A percentile compares a stretch with the other conserved stretches of the same genome.
Conservation (phyloP, 2,329 filamentous ascomycete species). For the Leptographium galeiforme region DNA sequence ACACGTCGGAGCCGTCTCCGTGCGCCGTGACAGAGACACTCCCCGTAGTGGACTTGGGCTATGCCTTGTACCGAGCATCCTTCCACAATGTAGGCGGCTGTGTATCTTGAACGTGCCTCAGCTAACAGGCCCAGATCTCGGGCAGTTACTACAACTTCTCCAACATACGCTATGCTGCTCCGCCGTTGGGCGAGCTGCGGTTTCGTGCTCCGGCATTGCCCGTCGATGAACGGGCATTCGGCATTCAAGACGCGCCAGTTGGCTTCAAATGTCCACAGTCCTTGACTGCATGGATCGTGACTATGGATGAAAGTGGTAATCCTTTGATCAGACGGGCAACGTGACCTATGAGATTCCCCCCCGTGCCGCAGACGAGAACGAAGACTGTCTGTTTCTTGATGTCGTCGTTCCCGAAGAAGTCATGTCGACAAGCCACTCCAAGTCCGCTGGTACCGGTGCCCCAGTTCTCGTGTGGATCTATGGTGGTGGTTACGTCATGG, state of each 20-base stretch:
- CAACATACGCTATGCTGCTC: constrained; percentile 1
- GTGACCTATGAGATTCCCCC: constrained; percentile 1
- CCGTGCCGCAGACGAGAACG: neutral
- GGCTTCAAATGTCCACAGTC: constrained; percentile 1
- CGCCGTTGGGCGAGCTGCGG: neutral
- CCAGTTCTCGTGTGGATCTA: constrained; percentile 1
- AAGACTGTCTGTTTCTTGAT: constrained; percentile 2
- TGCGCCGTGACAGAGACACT: neutral
- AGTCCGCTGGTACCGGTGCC: neutral
- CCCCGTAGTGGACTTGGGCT: neutral
- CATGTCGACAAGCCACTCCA: neutral
- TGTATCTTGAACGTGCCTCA: neutral
- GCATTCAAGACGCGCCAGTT: neutral
- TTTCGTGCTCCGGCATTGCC: neutral
- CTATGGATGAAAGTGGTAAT: neutral
- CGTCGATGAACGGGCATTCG: neutral
- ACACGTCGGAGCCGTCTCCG: too few species aligned
- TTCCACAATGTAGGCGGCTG: neutral
- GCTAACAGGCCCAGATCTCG: neutral
- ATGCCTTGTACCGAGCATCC: neutral
- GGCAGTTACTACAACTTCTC: constrained; percentile 1
- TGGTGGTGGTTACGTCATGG: constrained; percentile 1
- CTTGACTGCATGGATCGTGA: neutral
- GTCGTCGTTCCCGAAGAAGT: neutral
- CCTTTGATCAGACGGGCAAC: neutral